Evolutionary conservation across 2,329 filamentous ascomycete species (phyloP).

Genomic region (Exophiala bonariae): DNA sequence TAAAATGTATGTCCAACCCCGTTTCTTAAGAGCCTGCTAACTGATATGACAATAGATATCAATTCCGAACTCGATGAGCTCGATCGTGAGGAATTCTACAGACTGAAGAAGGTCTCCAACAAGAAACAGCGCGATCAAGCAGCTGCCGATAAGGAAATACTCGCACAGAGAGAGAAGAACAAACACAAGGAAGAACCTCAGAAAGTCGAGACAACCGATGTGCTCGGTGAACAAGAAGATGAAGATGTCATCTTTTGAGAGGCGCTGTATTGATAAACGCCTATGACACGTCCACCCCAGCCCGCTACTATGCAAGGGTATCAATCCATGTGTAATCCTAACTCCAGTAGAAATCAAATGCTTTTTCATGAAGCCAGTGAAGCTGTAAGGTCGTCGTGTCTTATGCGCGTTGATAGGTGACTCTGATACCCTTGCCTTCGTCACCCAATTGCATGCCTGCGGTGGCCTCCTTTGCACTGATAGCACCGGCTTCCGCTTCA

Average conservation of each 20-base stretch:
- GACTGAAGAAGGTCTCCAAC: constrained; percentile 88
- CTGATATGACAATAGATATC: constrained; percentile 63
- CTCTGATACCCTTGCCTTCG: constrained; percentile 77
- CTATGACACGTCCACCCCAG: constrained; percentile 7
- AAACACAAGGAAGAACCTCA: constrained; percentile 30
- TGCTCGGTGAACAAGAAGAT: constrained; percentile 74
- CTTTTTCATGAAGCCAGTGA: constrained; percentile 1
- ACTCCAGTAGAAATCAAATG: constrained; percentile 5
- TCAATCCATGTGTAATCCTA: constrained; percentile 7
- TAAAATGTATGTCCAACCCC: constrained; percentile 70
- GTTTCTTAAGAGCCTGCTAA: no score
- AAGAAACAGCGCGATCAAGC: constrained; percentile 81
- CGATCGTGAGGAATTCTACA: constrained; percentile 96
- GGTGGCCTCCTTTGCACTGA: constrained; percentile 90
- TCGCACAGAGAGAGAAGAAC: constrained; percentile 43
- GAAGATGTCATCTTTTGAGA: constrained; percentile 80
- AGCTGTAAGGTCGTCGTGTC: not conserved
- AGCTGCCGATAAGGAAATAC: constrained; percentile 69
- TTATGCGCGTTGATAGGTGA: constrained; percentile 93
- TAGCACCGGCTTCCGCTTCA: constrained; percentile 83
- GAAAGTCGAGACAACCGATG: constrained; percentile 53
- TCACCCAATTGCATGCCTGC: constrained; percentile 78
- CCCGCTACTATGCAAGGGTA: constrained; percentile 21
- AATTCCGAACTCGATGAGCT: constrained; percentile 97
- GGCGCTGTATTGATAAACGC: not conserved